Evolutionary conservation across 768 basidiomycete species (phyloP), one percentile per base, ranked within the genome.

Genomic region (Tricholoma hemisulphureum): DNA sequence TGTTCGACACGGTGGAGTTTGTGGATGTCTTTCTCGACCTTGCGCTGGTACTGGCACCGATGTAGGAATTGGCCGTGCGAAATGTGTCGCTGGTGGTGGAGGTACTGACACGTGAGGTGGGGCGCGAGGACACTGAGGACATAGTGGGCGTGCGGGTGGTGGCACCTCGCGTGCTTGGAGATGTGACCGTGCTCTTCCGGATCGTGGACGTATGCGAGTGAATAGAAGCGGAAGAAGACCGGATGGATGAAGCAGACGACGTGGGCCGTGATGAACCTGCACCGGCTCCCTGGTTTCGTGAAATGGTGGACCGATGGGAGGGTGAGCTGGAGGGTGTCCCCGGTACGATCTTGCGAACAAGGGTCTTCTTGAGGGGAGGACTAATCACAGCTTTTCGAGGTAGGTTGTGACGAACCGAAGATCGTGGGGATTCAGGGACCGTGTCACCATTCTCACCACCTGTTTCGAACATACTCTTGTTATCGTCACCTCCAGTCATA

Each of bases 11-110:
- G 2, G 68, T 67, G 6, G 74, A 74, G 4, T 72, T 67, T 1
- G 67, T 65, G 0, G 75, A 77, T 9, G 73, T 67, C 21, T 65
- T 66, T 18, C 75, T 65, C 14, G 71, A 70, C 1, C 75, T 43
- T 14, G 53, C 26, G n/a, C 53, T 28, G 7, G 53, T 18, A 10
- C 26, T 49, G 4, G 65, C 53, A 5, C 28, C 61, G 73, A 8
- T 73, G 8, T 59, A 56, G 2, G 63, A 61, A 37, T 76, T 50
- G 6, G 81, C 78, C 3, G 80, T 81, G 57, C 76, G 77, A 67
- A 80, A 84, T 3, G 78, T 74, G 1, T 61, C 57, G 13, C 52
- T 58, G 6, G 58, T 55, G 18, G 57, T 63, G 21, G 59, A 55
- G 7, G 59, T 51, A 23, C 43, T 59, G 20, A 53, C 53, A 2